These are phyloP conservation scores for Porcisia hertigi DNA, from an alignment of 208 protist genomes.

Conservation along the genomic window DNA sequence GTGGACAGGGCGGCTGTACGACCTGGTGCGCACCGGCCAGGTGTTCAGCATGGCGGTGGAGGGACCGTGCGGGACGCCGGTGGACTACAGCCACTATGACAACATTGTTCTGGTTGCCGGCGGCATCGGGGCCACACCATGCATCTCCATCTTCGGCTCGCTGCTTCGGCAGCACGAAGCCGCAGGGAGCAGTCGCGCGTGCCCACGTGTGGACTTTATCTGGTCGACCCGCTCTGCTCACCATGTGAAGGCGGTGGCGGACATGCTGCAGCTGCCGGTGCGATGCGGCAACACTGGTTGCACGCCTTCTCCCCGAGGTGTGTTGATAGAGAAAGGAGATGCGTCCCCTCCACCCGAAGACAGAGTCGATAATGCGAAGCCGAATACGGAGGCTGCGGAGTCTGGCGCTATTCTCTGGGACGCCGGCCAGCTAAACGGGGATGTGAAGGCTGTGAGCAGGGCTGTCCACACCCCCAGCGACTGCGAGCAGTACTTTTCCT, in stretches of 20 bases:
- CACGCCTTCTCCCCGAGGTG: too few species aligned
- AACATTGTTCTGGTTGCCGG: conserved; percentile 45
- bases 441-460: not conserved
- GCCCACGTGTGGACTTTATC: conserved; percentile 1
- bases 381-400: not conserved
- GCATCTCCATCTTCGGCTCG: conserved; percentile 42
- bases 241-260: conserved; percentile 2
- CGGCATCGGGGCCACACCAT: conserved; percentile 51
- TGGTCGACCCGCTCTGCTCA: conserved; percentile 9
- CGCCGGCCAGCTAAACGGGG: not conserved
- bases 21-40: conserved; percentile 21
- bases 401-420: not conserved
- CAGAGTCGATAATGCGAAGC: too few species aligned
- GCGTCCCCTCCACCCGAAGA: too few species aligned
- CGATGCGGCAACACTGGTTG: not conserved
- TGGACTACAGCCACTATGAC: conserved; percentile 39
- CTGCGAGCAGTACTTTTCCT: not conserved
- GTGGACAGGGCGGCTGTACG: conserved; percentile 43
- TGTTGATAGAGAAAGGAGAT: too few species aligned
- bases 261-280: conserved; percentile 13
- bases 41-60: conserved; percentile 42
- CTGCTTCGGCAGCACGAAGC: conserved; percentile 1
- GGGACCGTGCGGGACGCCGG: conserved; percentile 41
- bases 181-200: not conserved
- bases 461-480: not conserved